Evolutionary conservation across 2,329 filamentous ascomycete species (phyloP), one percentile per base, ranked within the genome.

Genomic region (Paecilomyces sp.): DNA sequence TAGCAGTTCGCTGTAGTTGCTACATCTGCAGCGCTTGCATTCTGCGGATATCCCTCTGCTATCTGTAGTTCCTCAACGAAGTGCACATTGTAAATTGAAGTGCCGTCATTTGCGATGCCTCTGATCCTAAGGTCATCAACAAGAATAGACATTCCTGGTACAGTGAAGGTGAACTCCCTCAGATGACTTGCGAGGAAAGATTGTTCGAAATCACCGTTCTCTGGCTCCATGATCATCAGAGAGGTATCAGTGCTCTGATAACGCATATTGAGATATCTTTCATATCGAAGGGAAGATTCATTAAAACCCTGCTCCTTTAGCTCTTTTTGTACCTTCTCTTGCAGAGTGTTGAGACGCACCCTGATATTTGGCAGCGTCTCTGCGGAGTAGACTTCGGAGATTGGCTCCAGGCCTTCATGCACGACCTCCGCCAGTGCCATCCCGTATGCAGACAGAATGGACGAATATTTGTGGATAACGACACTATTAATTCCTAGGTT

Each of bases 401-500:
- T 53, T 15, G 51, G 51, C 15, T 53, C 58, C 3, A 66, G 54
- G 2, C 87, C 82, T 75, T 96, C 92, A 62, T 95, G 89, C 0
- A 95, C 91, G 0, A 95, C 91, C 67, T 96, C 91, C 7, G 92
- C 92, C 11, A 96, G 77, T 0, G 91, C 90, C 90, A 96, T 96
- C 8, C 92, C 92, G 66, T 96, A 96, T 0, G 92, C 92, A 0
- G 91, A 96, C 0, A 96, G 80, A 0, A 96, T 90, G 0, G 91
- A 95, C 0, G 91, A 95, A 72, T 96, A 95, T 57, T 89, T 81
- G 72, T 96, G 92, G 2, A 96, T 82, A 1, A 96, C 77, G 33
- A 95, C 93, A 70, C 92, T 89, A 41, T 82, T 83, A 66, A 96
- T 91, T 0, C 91, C 91, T 1, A 96, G 79, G 4, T 88, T 88